A percentile compares a stretch with the other conserved stretches of the same genome.
These are phyloP conservation scores for Lactarius sp. DNA, from an alignment of 768 basidiomycete genomes.

Conservation along the genomic window DNA sequence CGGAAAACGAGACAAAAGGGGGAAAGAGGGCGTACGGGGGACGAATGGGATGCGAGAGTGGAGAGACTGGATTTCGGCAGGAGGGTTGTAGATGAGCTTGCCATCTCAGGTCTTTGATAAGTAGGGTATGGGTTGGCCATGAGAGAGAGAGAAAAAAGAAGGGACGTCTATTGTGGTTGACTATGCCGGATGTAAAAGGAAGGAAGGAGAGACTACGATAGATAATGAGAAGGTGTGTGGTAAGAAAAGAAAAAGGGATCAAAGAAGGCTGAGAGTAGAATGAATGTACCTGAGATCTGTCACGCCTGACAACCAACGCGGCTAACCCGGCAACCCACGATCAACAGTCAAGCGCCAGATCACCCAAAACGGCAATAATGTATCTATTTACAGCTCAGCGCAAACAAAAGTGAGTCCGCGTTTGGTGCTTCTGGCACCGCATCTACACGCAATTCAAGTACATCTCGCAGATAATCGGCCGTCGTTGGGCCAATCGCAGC, in stretches of 20 bases:
- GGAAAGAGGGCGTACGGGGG: constrained; percentile 2
- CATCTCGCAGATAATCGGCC: constrained; percentile 43
- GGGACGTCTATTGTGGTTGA: background rate
- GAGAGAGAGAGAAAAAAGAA: background rate
- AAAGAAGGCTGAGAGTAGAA: no score
- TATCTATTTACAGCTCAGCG: constrained; percentile 12
- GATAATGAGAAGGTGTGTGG: no score
- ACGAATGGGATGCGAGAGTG: background rate
- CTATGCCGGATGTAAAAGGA: background rate
- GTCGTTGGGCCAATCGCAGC: constrained; percentile 73
- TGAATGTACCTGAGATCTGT: no score
- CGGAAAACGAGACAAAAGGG: background rate
- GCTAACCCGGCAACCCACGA: no score
- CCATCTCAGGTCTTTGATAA: constrained; percentile 20
- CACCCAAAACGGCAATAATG: background rate
- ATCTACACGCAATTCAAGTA: constrained; percentile 46
- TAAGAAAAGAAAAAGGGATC: no score
- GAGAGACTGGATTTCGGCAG: constrained; percentile 3
- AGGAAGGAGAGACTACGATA: background rate
- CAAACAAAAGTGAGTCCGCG: constrained; percentile 44
- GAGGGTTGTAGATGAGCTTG: constrained; percentile 18
- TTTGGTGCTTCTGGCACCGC: constrained; percentile 53
- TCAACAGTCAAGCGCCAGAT: background rate
- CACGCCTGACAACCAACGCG: no score
- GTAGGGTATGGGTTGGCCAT: constrained; percentile 1